phyloP scores from a whole-genome alignment of 2,329 filamentous ascomycete genomes.

The Fusarium nodosum region DNA sequence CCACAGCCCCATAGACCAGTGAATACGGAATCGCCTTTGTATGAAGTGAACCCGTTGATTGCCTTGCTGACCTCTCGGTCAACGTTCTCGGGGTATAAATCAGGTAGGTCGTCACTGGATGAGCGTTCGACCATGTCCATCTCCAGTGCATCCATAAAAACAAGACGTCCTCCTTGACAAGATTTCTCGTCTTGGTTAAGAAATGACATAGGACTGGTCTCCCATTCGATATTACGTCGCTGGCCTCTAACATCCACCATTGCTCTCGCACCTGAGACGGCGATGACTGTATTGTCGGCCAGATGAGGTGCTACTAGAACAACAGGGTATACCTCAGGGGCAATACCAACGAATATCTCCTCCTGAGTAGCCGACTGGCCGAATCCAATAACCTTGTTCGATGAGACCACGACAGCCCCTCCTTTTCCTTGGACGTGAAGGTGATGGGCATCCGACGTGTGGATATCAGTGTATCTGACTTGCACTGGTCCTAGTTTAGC shows the following conservation, averaged over 20 bases:
- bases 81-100: conserved; percentile 47
- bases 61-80: conserved; percentile 53
- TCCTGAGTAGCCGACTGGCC: conserved; percentile 56
- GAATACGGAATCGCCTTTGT: conserved; percentile 38
- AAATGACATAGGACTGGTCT: not conserved
- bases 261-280: conserved; percentile 48
- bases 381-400: conserved; percentile 55
- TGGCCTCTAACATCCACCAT: conserved; percentile 52
- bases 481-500: conserved; percentile 29
- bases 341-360: conserved; percentile 54
- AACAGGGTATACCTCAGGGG: conserved; percentile 54
- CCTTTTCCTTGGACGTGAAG: conserved; percentile 42
- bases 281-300: conserved; percentile 46
- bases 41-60: conserved; percentile 47
- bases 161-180: conserved; percentile 49
- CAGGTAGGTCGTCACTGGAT: conserved; percentile 38
- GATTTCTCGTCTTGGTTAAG: not conserved
- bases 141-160: conserved; percentile 57
- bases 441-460: conserved; percentile 48
- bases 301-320: conserved; percentile 54
- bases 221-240: conserved; percentile 50
- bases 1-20: conserved; percentile 55
- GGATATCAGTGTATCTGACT: conserved; percentile 36
- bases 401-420: conserved; percentile 52
- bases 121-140: conserved; percentile 49